A percentile compares a stretch with the other conserved stretches of the same genome.
Evolutionary conservation across 2,329 filamentous ascomycete species (phyloP).

Genomic region (Leptographium flavum): DNA sequence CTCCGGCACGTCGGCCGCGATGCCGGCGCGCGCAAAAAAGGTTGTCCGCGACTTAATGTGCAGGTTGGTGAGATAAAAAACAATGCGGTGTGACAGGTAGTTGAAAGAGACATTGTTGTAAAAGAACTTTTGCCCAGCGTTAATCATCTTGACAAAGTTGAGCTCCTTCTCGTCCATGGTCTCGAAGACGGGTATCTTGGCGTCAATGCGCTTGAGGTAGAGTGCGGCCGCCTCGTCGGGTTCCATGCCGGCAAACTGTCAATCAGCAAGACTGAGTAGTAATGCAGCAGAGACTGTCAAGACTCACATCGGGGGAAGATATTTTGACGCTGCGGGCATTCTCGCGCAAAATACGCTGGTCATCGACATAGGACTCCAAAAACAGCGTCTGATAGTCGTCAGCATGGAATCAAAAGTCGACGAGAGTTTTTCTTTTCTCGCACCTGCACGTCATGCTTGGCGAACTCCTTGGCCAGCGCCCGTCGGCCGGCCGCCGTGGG

Average conservation of each 20-base stretch:
- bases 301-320: slow-evolving; percentile 74
- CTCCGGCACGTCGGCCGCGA: slow-evolving; percentile 70
- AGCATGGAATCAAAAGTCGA: not conserved
- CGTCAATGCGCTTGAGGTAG: slow-evolving; percentile 78
- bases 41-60: slow-evolving; percentile 93
- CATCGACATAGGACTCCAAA: slow-evolving; percentile 89
- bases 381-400: slow-evolving; percentile 58
- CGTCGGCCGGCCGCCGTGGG: slow-evolving; percentile 69
- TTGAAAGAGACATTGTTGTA: slow-evolving; percentile 97
- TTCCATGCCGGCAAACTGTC: slow-evolving; percentile 75
- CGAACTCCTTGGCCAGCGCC: slow-evolving; percentile 85
- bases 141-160: slow-evolving; percentile 99
- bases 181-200: slow-evolving; percentile 90
- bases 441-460: slow-evolving; percentile 90
- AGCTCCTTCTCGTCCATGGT: slow-evolving; percentile 90
- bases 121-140: slow-evolving; percentile 80
- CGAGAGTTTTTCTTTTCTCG: too few species aligned
- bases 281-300: not conserved
- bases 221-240: slow-evolving; percentile 84
- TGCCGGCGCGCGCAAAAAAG: slow-evolving; percentile 81
- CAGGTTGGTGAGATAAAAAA: slow-evolving; percentile 94
- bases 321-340: slow-evolving; percentile 98
- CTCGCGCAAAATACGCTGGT: slow-evolving; percentile 85
- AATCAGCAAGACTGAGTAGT: not conserved
- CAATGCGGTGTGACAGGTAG: slow-evolving; percentile 90